A percentile compares a stretch with the other conserved stretches of the same genome.
Conservation (phyloP, 176 grass and related monocot species). For the Cenchrus americanus region DNA sequence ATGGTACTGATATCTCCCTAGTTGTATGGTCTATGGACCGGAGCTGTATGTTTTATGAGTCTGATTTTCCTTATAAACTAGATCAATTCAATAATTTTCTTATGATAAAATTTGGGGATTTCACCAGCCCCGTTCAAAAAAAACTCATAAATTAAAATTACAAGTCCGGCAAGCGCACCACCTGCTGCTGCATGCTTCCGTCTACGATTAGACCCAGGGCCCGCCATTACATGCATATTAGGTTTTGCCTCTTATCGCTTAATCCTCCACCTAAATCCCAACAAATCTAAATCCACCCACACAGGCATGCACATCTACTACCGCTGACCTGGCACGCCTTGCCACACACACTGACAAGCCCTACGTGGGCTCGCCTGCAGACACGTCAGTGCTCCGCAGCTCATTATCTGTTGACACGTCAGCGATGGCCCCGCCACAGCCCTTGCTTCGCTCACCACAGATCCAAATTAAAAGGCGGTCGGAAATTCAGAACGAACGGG, state of each 20-base stretch:
- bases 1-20: no score
- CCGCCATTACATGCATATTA: slow-evolving; percentile 37
- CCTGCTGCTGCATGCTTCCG: background rate
- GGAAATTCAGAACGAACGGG: background rate
- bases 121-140: no score
- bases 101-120: no score
- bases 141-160: background rate
- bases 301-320: background rate
- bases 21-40: no score
- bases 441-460: background rate
- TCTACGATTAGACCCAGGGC: slow-evolving; percentile 17
- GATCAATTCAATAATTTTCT: no score
- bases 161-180: slow-evolving; percentile 14
- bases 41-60: no score
- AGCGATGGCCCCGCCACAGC: background rate
- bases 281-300: background rate
- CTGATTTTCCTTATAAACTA: no score
- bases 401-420: slow-evolving; percentile 41
- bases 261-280: slow-evolving; percentile 22
- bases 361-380: slow-evolving; percentile 28
- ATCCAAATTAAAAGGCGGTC: background rate
- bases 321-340: slow-evolving; percentile 7
- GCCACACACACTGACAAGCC: background rate
- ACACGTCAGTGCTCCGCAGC: slow-evolving; percentile 33
- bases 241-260: slow-evolving; percentile 35